Conservation (phyloP, 257 asterid species). For the Fraxinus quadrangulata region DNA sequence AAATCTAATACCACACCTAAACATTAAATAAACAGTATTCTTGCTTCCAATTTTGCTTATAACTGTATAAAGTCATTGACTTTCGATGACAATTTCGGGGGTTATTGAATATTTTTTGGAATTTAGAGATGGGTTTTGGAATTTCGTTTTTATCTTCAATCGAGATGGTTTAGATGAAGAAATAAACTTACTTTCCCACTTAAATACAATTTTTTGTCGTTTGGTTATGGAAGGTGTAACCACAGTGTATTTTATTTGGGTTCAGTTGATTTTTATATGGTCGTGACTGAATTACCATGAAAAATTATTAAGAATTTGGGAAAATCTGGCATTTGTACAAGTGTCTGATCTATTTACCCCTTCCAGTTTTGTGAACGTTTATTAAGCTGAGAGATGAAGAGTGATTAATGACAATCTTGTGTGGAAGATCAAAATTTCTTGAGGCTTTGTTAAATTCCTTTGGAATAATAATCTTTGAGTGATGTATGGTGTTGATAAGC, state of each 20-base stretch:
- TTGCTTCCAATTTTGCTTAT: slow-evolving; percentile 19
- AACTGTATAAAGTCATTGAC: background rate
- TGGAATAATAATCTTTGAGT: too few species aligned
- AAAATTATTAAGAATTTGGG: background rate
- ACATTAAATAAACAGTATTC: background rate
- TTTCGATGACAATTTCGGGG: background rate
- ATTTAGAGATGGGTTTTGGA: background rate
- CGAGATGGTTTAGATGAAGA: background rate
- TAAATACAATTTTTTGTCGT: background rate
- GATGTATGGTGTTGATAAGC: too few species aligned
- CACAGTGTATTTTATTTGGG: background rate
- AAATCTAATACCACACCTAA: too few species aligned
- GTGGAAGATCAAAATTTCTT: too few species aligned
- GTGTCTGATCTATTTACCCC: too few species aligned
- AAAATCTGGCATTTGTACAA: background rate
- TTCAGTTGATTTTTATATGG: background rate
- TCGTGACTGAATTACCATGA: background rate
- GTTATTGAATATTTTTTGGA: background rate
- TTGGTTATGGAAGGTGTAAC: background rate
- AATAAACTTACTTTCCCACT: background rate
- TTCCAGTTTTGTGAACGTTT: too few species aligned
- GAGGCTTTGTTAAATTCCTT: too few species aligned
- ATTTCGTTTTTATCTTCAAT: too few species aligned
- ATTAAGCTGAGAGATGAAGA: too few species aligned
- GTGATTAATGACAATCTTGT: too few species aligned